These are phyloP conservation scores for Cryphonectria naterciae DNA, from an alignment of 2,329 filamentous ascomycete genomes.

Conservation along the genomic window DNA sequence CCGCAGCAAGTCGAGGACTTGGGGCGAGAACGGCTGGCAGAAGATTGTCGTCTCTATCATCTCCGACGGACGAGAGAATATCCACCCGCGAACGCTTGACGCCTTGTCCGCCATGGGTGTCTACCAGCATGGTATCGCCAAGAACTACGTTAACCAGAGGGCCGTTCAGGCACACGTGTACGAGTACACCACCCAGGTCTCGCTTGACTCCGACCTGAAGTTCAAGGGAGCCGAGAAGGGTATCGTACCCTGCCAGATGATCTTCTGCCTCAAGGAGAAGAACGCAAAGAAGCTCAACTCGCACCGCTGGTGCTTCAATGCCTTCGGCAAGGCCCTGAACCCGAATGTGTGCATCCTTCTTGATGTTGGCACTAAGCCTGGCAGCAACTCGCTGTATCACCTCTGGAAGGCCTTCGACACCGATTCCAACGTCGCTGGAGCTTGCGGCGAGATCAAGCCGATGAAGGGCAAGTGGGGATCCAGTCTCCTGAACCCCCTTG, in stretches of 20 bases:
- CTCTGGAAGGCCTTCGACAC: conserved; percentile 99
- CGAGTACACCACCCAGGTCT: conserved; percentile 98
- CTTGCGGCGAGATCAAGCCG: conserved; percentile 96
- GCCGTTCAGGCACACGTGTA: conserved; percentile 97
- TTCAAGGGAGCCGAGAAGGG: conserved; percentile 99
- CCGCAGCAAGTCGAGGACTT: conserved; percentile 87
- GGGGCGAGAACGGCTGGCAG: conserved; percentile 97
- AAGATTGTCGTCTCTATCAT: conserved; percentile 99
- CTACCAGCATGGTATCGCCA: conserved; percentile 97
- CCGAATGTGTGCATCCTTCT: conserved; percentile 97
- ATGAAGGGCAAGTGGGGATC: conserved; percentile 86
- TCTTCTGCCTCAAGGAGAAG: conserved; percentile 98
- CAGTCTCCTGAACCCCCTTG: conserved; percentile 88
- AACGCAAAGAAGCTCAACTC: conserved; percentile 98
- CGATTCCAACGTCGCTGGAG: conserved; percentile 95
- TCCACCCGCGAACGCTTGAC: conserved; percentile 91
- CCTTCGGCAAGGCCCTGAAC: conserved; percentile 88
- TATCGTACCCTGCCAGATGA: conserved; percentile 96
- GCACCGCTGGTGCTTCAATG: conserved; percentile 99
- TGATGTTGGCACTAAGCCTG: conserved; percentile 93
- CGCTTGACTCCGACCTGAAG: conserved; percentile 90
- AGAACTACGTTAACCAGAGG: conserved; percentile 96
- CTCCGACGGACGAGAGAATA: conserved; percentile 86
- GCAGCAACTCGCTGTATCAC: conserved; percentile 89
- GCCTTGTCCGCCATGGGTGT: conserved; percentile 95